phyloP scores from a whole-genome alignment of 2,329 filamentous ascomycete species.

The Davidsoniella eucalypti region DNA sequence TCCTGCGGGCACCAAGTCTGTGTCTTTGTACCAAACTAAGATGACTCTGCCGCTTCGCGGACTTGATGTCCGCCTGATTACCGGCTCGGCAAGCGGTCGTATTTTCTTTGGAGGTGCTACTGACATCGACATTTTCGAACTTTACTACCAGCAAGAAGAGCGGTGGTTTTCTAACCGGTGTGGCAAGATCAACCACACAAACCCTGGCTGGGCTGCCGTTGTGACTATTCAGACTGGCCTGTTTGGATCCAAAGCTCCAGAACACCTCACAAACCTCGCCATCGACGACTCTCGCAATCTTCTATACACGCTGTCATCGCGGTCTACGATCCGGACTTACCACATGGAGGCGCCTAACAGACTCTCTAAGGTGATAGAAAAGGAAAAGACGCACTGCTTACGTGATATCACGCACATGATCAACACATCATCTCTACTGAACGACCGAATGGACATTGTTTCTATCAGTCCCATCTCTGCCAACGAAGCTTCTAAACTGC shows the following conservation, averaged over 20 bases:
- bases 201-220: conserved; percentile 51
- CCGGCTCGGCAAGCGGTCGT: conserved; percentile 67
- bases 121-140: conserved; percentile 80
- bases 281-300: conserved; percentile 79
- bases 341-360: conserved; percentile 55
- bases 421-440: conserved; percentile 53
- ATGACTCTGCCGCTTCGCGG: conserved; percentile 68
- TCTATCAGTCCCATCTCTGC: conserved; percentile 73
- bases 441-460: conserved; percentile 55
- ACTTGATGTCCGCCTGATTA: conserved; percentile 60
- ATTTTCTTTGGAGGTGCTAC: conserved; percentile 78
- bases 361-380: conserved; percentile 48
- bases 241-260: conserved; percentile 35
- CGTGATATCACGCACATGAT: conserved; percentile 78
- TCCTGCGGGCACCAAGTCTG: conserved; percentile 51
- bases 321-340: conserved; percentile 80
- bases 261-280: conserved; percentile 61
- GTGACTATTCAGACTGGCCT: conserved; percentile 34
- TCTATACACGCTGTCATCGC: conserved; percentile 78
- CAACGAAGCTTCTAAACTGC: conserved; percentile 63
- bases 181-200: conserved; percentile 77
- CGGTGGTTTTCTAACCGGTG: conserved; percentile 87
- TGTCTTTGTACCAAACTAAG: conserved; percentile 74
- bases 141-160: conserved; percentile 94
- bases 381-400: conserved; percentile 42